Evolutionary conservation across 257 asterid species (phyloP).

Genomic region (Ballota nigra): DNA sequence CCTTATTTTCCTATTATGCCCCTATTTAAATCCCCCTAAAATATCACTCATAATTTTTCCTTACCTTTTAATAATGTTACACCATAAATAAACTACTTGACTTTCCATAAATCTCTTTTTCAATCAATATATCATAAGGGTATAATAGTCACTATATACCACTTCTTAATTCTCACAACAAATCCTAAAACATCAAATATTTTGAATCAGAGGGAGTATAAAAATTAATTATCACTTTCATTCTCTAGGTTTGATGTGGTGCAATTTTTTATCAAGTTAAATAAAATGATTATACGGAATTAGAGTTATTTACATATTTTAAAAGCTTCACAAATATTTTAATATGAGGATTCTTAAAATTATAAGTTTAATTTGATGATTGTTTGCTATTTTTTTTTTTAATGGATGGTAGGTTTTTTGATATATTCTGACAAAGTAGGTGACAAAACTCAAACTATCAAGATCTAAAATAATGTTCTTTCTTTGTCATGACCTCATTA

Average conservation of each 20-base stretch:
- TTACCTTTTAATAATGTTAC: too few relatives aligned
- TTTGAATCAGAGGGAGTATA: too few relatives aligned
- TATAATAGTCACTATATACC: too few relatives aligned
- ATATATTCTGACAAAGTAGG: neutral
- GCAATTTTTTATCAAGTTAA: neutral
- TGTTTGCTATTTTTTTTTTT: neutral
- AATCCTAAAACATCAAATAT: too few relatives aligned
- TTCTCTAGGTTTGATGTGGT: neutral
- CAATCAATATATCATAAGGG: too few relatives aligned
- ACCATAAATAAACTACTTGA: too few relatives aligned
- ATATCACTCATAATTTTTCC: too few relatives aligned
- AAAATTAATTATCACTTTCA: neutral
- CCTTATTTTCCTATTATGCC: too few relatives aligned
- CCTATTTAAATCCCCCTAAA: too few relatives aligned
- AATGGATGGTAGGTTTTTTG: neutral
- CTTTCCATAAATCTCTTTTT: too few relatives aligned
- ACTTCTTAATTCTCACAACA: too few relatives aligned
- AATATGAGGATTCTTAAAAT: neutral
- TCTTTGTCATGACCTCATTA: neutral
- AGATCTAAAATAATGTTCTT: neutral
- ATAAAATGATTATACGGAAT: neutral
- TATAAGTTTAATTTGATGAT: neutral
- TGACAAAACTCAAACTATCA: neutral
- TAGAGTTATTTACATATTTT: neutral
- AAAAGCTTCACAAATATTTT: neutral